phyloP scores from a whole-genome alignment of 352 stramenopile species.

The Phytopythium mirpurense region DNA sequence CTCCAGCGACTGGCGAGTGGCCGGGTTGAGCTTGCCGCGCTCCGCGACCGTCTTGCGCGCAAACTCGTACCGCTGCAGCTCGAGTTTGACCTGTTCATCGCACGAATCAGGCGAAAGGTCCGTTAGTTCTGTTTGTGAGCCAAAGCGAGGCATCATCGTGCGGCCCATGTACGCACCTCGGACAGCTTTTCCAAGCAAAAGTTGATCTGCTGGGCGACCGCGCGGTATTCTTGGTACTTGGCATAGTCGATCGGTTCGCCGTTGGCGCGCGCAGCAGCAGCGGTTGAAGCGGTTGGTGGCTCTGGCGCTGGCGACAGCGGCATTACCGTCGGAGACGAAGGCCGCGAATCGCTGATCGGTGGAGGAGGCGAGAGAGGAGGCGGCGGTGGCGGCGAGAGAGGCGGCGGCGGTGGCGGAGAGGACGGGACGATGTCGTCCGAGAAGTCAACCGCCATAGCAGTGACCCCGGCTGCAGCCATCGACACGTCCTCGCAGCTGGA shows the following conservation, averaged over 20 bases:
- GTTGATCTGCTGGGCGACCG: slow-evolving; percentile 76
- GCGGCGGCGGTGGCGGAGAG: slow-evolving; percentile 35
- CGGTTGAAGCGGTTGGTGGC: slow-evolving; percentile 11
- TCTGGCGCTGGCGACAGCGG: slow-evolving; percentile 25
- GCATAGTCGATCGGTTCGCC: slow-evolving; percentile 63
- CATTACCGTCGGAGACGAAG: slow-evolving; percentile 35
- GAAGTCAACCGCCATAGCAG: background rate
- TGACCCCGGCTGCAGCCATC: background rate
- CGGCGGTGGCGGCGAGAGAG: slow-evolving; percentile 37
- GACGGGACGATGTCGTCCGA: slow-evolving; percentile 13
- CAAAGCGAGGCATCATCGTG: background rate
- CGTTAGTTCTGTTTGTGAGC: background rate
- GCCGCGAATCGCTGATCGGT: slow-evolving; percentile 14
- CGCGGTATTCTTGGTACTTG: slow-evolving; percentile 58
- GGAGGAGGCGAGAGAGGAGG: slow-evolving; percentile 12
- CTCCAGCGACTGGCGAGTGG: slow-evolving; percentile 74
- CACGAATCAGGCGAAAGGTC: background rate
- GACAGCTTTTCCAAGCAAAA: slow-evolving; percentile 65
- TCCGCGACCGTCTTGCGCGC: slow-evolving; percentile 60
- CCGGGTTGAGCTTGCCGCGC: slow-evolving; percentile 50
- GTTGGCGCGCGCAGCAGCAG: slow-evolving; percentile 2
- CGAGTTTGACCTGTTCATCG: slow-evolving; percentile 54
- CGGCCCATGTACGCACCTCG: slow-evolving; percentile 34
- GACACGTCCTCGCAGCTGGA: background rate
- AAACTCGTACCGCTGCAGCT: slow-evolving; percentile 81